Conservation (phyloP, 345 rosid genomes). For the Aquilaria yunnanensis region DNA sequence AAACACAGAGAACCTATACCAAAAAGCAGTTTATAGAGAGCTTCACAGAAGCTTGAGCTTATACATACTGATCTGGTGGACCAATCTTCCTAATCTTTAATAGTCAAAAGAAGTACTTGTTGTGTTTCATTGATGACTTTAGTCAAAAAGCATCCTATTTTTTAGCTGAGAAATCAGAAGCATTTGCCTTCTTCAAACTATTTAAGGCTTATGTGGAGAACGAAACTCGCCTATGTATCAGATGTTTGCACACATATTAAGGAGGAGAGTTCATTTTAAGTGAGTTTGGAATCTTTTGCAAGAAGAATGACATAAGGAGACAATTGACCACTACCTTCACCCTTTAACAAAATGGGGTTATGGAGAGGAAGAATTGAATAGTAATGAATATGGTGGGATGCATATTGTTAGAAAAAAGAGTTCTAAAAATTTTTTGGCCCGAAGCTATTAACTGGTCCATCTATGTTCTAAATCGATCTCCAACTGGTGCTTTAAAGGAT, state of each 20-base stretch:
- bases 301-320: not conserved
- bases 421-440: not conserved
- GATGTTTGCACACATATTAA: too few relatives aligned
- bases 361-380: not conserved
- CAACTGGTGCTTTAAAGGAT: not conserved
- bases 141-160: not conserved
- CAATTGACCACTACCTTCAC: not conserved
- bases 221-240: too few relatives aligned
- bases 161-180: not conserved
- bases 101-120: not conserved
- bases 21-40: too few relatives aligned
- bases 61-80: too few relatives aligned
- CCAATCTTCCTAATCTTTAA: too few relatives aligned
- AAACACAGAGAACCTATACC: too few relatives aligned
- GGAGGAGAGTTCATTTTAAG: not conserved
- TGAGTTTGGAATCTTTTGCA: not conserved
- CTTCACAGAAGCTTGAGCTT: too few relatives aligned
- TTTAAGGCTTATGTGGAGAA: not conserved
- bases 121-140: not conserved
- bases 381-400: not conserved
- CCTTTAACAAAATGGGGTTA: not conserved
- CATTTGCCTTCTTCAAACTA: not conserved
- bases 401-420: not conserved
- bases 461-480: not conserved
- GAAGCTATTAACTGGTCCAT: not conserved